These are phyloP conservation scores for Apiospora aurea DNA, from an alignment of 2,329 filamentous ascomycete species.

Conservation along the genomic window DNA sequence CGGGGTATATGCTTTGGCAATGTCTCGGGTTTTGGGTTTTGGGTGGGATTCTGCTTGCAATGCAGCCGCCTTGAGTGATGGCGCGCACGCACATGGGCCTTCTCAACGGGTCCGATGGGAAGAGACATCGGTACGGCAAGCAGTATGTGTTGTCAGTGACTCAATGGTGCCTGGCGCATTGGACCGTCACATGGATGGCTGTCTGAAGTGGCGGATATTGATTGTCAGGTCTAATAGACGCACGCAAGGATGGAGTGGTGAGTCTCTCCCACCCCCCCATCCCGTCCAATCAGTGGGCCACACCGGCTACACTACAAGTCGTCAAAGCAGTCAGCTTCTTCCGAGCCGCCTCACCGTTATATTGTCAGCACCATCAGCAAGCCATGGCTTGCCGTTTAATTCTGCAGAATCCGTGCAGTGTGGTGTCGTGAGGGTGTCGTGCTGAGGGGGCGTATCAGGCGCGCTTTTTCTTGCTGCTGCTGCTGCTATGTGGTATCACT, in stretches of 20 bases:
- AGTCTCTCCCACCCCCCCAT: not conserved
- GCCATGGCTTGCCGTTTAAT: constrained; percentile 3
- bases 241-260: constrained; percentile 4
- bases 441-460: not conserved
- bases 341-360: constrained; percentile 15
- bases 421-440: constrained; percentile 5
- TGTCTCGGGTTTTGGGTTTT: constrained; percentile 3
- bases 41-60: not conserved
- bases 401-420: not conserved
- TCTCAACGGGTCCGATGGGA: not conserved
- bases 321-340: constrained; percentile 11
- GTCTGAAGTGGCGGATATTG: constrained; percentile 16
- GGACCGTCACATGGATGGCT: constrained; percentile 14
- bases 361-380: constrained; percentile 16
- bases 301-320: constrained; percentile 8
- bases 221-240: not conserved
- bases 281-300: not conserved
- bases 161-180: constrained; percentile 12
- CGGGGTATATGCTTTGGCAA: not conserved
- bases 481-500: constrained; percentile 2
- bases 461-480: not conserved
- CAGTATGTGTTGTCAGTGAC: constrained; percentile 21
- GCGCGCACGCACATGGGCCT: not conserved
- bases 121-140: constrained; percentile 2
- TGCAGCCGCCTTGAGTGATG: constrained; percentile 8